These are phyloP conservation scores for Solanum medicagineum DNA, from an alignment of 257 asterid genomes.

Conservation along the genomic window DNA sequence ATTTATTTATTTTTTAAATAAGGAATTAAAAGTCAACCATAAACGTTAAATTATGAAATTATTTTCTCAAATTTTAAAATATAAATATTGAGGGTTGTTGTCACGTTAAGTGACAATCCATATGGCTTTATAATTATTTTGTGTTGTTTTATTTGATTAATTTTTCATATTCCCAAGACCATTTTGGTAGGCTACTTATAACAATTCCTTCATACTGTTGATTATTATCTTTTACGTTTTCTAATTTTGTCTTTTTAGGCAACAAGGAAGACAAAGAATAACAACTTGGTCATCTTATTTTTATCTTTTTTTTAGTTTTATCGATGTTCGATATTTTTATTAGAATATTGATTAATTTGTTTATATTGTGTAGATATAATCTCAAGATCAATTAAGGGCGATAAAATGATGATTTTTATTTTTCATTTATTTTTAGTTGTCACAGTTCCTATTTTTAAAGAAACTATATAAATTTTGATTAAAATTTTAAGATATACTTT, in stretches of 20 bases:
- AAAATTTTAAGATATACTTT: too few species aligned
- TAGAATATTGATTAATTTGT: background rate
- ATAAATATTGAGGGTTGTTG: background rate
- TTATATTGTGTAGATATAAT: fast-evolving
- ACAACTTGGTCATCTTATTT: background rate
- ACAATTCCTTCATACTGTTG: background rate
- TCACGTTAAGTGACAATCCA: background rate
- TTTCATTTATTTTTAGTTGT: too few species aligned
- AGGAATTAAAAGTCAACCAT: background rate
- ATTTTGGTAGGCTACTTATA: background rate
- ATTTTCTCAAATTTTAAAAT: background rate
- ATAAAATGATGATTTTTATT: too few species aligned
- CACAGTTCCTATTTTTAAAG: too few species aligned
- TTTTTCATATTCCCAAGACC: background rate
- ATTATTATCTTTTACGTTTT: background rate
- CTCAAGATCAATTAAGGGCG: background rate
- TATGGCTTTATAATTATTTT: background rate
- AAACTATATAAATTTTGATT: too few species aligned
- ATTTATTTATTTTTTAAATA: background rate
- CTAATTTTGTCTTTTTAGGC: background rate
- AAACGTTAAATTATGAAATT: background rate
- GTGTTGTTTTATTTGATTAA: background rate
- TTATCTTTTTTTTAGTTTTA: background rate
- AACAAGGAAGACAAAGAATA: background rate
- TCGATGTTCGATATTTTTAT: fast-evolving